phyloP scores from a whole-genome alignment of 257 asterid species.

The Solanum verrucosum region DNA sequence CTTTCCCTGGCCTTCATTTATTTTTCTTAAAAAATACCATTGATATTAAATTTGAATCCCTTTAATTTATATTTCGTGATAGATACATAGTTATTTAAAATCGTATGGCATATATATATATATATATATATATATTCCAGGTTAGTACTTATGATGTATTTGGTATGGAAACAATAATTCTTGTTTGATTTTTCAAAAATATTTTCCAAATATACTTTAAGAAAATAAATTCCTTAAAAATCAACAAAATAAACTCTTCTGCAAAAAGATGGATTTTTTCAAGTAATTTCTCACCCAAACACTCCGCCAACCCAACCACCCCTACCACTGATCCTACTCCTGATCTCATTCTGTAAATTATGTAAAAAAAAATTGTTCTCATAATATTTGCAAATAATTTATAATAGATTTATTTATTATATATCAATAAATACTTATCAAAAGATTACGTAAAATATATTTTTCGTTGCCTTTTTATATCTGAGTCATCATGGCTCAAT shows the following conservation, averaged over 20 bases:
- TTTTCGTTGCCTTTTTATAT: background rate
- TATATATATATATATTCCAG: too few species aligned
- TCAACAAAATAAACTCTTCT: background rate
- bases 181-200: too few species aligned
- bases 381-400: background rate
- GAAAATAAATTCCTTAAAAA: too few species aligned
- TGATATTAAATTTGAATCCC: too few species aligned
- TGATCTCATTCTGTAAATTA: background rate
- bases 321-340: background rate
- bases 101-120: too few species aligned
- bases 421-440: background rate
- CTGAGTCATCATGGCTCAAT: background rate
- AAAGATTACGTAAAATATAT: background rate
- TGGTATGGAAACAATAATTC: too few species aligned
- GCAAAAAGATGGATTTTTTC: background rate
- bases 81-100: too few species aligned
- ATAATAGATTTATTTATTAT: background rate
- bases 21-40: too few species aligned
- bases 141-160: too few species aligned
- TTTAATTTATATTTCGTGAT: too few species aligned
- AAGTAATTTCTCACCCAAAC: background rate
- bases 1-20: too few species aligned
- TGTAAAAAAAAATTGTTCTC: background rate
- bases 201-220: too few species aligned
- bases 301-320: background rate